Base-by-base conservation (phyloP, 306 rosid species). In the Corylus avellana region DNA sequence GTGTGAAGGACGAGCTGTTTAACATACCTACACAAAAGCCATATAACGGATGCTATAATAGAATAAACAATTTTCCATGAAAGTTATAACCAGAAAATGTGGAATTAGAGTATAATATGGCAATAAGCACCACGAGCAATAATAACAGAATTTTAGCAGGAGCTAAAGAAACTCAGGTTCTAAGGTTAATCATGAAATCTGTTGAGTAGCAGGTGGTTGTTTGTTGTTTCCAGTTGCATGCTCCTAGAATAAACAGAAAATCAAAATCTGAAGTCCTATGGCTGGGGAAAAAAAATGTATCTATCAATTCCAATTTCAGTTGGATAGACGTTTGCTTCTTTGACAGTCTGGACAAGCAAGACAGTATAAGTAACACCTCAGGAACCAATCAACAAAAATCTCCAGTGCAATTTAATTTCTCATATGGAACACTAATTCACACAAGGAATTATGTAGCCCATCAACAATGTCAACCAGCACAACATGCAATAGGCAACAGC, bases 381-480 rank as follows among this genome's bases (percentile, higher is more conserved):
- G 20, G 47, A 18, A 64, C 14, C 70, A 35, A 10, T 64, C 70
- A 64, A 64, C 66, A 8, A 8, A 64, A 35, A 25, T 59, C 22
- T 57, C 9, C 22, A 57, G 9, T 8, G 20, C 8, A 64, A 35
- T 64, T 7, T 64, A 13, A 64, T 64, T 64, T 32, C 70, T 37
- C 70, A 7, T 59, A 35, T 8, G 11, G 47, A 27, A 35, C 46
- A 37, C 13, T 18, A 16, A 39, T 9, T 18, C 3, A 0, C 20
- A 17, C 39, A 35, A 67, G 1, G 25, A 37, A 17, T 22, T 27
- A 29, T 42, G 39, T 1, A 8, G 50, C 39, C 72, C 27, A 39
- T 67, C 58, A 74, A 67, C 22, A 80, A 46, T 57, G 54, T 44
- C 3, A 4, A 80, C 55, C 17, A 8, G 61, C 58, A 70, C n/a